Conservation (phyloP, 2,329 filamentous ascomycete genomes). For the Diaporthe citri region DNA sequence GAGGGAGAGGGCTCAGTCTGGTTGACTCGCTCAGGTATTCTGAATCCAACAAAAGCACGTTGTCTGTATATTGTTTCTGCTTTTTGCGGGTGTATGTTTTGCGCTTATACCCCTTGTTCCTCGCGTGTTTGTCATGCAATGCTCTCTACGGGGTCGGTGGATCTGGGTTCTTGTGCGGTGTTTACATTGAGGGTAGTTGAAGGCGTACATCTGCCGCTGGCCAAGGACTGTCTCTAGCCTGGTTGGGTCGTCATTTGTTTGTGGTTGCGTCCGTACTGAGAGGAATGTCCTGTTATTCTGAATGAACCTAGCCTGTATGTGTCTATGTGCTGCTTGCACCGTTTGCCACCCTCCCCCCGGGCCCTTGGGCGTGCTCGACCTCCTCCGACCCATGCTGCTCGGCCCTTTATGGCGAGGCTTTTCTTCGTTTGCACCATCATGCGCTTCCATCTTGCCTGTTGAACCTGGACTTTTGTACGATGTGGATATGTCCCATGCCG, state of each 20-base stretch:
- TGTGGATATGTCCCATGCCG: too few species aligned
- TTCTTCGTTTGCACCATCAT: too few species aligned
- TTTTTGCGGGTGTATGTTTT: neutral
- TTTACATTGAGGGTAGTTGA: neutral
- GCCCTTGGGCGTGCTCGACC: too few species aligned
- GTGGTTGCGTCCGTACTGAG: neutral
- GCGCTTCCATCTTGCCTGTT: too few species aligned
- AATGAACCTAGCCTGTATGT: too few species aligned
- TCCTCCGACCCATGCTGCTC: too few species aligned
- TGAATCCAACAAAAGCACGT: conserved; percentile 14
- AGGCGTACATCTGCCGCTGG: neutral
- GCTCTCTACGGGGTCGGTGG: neutral
- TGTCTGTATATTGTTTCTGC: neutral
- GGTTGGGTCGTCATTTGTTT: neutral
- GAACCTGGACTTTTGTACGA: too few species aligned
- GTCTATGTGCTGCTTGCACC: too few species aligned
- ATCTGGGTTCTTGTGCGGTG: neutral
- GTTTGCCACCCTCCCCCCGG: too few species aligned
- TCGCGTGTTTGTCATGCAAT: neutral
- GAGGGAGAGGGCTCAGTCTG: neutral
- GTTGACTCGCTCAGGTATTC: conserved; percentile 2
- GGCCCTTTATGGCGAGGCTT: too few species aligned
- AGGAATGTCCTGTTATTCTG: too few species aligned
- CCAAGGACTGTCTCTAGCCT: neutral
- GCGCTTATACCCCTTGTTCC: neutral